Conservation (phyloP, 164 flowering plant genomes). For the Nymphaea colorata region DNA sequence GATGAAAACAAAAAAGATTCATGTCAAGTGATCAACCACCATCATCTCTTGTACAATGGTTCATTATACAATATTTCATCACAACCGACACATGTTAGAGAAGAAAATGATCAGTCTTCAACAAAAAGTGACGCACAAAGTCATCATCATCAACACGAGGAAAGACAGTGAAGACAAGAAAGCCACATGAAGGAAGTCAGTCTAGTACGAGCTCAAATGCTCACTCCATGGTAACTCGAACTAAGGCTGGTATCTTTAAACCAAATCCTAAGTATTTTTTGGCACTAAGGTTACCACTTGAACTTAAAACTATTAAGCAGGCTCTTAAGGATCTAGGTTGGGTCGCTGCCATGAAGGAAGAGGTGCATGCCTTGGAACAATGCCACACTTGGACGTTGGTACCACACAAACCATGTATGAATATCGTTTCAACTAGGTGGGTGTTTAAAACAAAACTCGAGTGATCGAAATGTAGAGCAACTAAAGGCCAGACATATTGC, state of each 20-base stretch:
- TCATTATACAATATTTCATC: not conserved
- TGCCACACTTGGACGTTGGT: not conserved
- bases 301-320: not conserved
- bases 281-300: too few species aligned
- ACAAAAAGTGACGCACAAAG: too few species aligned
- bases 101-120: too few species aligned
- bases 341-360: not conserved
- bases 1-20: not conserved
- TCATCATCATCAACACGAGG: too few species aligned
- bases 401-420: not conserved
- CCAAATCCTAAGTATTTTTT: not conserved
- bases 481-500: not conserved
- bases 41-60: not conserved
- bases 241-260: not conserved
- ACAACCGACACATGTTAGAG: too few species aligned
- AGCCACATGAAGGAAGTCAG: not conserved
- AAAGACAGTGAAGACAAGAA: not conserved
- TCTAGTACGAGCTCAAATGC: not conserved
- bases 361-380: not conserved
- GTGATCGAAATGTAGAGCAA: not conserved
- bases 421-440: not conserved
- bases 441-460: constrained; percentile 2
- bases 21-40: too few species aligned
- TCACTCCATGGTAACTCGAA: not conserved
- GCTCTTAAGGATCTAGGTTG: not conserved